Base-by-base conservation (phyloP, 2,329 filamentous ascomycete species). In the Pseudogymnoascus sp. region DNA sequence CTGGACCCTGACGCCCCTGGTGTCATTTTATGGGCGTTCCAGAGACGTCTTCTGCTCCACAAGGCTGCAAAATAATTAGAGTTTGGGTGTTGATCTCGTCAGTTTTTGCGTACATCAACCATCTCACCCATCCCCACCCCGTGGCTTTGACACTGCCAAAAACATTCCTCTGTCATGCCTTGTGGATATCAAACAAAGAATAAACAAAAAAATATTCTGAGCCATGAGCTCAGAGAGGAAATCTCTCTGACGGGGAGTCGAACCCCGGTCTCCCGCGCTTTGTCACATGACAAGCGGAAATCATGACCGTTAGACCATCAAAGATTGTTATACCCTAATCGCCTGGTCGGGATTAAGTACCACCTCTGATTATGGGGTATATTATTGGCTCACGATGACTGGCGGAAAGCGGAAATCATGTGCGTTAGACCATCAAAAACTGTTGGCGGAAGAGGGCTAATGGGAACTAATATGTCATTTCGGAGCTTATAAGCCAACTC, bases 291-390 rank as follows among this genome's bases (percentile, higher is more conserved):
- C 67, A 69, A 69, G 67, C 67, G 67, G 67, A 69, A 69, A 69
- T 69, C 67, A 69, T 69, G 63, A 69, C 67, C 67, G 67, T 69
- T 69, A 69, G 67, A 69, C 67, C 67, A 69, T 69, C 63, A 59
- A 62, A 62, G 63, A 64, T 26, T 26, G 23, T 26, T 26, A n/a
- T n/a, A n/a, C n/a, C n/a, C n/a, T n/a, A n/a, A n/a, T n/a, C n/a
- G n/a, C n/a, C n/a, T n/a, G n/a, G n/a, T n/a, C n/a, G n/a, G n/a
- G n/a, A n/a, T n/a, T n/a, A n/a, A n/a, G n/a, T n/a, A n/a, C n/a
- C n/a, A n/a, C n/a, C n/a, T n/a, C n/a, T n/a, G n/a, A n/a, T n/a
- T n/a, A n/a, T n/a, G n/a, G n/a, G n/a, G n/a, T n/a, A n/a, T n/a
- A n/a, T n/a, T n/a, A n/a, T n/a, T n/a, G n/a, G n/a, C n/a, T n/a